Percentiles rank a stretch among this genome's conserved stretches.
Conservation (phyloP, 1,284 basidiomycete genomes). For the Sphagnurus paluster region DNA sequence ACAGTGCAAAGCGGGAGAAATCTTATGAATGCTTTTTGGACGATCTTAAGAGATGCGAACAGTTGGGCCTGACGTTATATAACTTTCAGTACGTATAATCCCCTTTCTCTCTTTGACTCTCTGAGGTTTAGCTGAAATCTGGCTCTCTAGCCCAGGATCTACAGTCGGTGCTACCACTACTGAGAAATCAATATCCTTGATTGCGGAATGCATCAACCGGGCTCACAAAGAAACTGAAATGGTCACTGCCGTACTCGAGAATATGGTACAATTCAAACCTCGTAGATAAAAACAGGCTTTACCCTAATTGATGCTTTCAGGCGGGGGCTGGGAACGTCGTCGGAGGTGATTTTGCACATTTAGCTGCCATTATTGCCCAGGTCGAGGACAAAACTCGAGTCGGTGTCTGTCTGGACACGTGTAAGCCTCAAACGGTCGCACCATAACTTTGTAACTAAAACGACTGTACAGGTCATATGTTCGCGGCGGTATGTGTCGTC, state of each 20-base stretch:
- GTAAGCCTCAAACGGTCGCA: conserved; percentile 36
- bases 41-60: conserved; percentile 80
- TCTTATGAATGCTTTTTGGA: conserved; percentile 84
- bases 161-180: conserved; percentile 69
- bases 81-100: conserved; percentile 85
- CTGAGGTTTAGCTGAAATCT: neutral
- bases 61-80: conserved; percentile 73
- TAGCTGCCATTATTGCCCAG: conserved; percentile 68
- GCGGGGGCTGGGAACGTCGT: conserved; percentile 82
- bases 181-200: conserved; percentile 61
- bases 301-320: conserved; percentile 35
- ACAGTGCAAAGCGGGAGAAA: conserved; percentile 72
- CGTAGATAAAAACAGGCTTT: too few species aligned
- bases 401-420: conserved; percentile 86
- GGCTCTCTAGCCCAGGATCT: conserved; percentile 66
- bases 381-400: conserved; percentile 77
- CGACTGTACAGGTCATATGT: conserved; percentile 65
- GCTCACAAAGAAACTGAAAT: conserved; percentile 69
- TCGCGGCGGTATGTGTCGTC: conserved; percentile 61
- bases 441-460: neutral
- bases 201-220: conserved; percentile 76
- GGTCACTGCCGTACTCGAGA: conserved; percentile 78
- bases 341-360: conserved; percentile 69
- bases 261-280: conserved; percentile 86
- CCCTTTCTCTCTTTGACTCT: neutral